Base-by-base conservation (phyloP, 306 rosid genomes). In the Pterocarpus santalinus region DNA sequence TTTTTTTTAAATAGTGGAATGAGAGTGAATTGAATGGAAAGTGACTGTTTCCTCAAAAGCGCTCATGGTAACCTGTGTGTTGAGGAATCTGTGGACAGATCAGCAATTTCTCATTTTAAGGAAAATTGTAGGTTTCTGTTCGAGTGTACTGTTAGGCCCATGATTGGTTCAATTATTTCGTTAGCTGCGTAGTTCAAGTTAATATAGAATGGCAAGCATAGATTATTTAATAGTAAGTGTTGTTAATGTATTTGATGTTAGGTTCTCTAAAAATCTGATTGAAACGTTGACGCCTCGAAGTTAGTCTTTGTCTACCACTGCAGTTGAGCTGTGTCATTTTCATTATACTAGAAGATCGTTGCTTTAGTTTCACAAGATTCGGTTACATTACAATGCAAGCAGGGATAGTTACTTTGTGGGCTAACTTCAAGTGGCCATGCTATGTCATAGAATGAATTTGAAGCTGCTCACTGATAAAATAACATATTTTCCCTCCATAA, bases 21-120 rank as follows among this genome's bases (percentile, higher is more conserved):
- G 64, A 62, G 76, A 15, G 34, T 13, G 67, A 52, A 15, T 43
- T n/a, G 76, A 78, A 55, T 56, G 47, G 39, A 10, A 76, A 47
- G 58, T 11, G 11, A 5, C 58, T 38, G 33, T 17, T 64, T 28
- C 49, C 4, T 43, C 17, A 44, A 57, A 33, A 7, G 46, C 12
- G 11, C 39, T 64, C 35, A 9, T 52, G 57, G 8, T 36, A 65
- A 35, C 64, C 39, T 53, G 65, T 16, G 72, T 35, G 22, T 38
- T 8, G 60, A 68, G 46, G 69, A 56, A 28, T 68, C 2, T 55
- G 47, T 68, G 33, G 60, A 41, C 43, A 55, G 56, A 78, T n/a
- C 36, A 38, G 33, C 81, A 65, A 36, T 38, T 52, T 58, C 22
- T 68, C 60, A 8, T 78, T 22, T 30, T 14, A 12, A 30, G 15